These are phyloP conservation scores for Chloranthus sessilifolius DNA, from an alignment of 164 flowering plant genomes.

Conservation along the genomic window DNA sequence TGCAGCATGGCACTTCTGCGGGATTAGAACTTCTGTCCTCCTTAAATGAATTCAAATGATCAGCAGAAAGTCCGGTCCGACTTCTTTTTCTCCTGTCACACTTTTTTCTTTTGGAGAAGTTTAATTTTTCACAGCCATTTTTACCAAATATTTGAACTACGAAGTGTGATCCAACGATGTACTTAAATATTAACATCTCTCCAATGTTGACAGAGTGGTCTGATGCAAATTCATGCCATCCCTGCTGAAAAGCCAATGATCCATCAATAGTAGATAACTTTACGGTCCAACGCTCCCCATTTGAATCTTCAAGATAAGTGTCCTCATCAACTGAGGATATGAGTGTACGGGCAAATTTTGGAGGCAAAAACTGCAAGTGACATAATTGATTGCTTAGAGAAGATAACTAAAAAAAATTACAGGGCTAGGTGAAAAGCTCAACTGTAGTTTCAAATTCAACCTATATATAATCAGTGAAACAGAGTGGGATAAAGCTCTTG, in stretches of 20 bases:
- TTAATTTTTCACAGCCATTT: conserved; percentile 29
- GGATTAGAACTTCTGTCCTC: neutral
- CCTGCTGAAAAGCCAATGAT: conserved; percentile 36
- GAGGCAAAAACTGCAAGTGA: conserved; percentile 46
- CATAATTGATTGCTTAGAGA: neutral
- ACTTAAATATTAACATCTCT: conserved; percentile 35
- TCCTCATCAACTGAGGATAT: conserved; percentile 19
- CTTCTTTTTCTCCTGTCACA: neutral
- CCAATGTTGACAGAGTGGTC: conserved; percentile 43
- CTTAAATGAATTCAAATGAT: conserved; percentile 1
- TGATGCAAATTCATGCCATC: conserved; percentile 42
- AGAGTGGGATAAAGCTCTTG: too few relatives aligned
- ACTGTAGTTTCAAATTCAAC: too few relatives aligned
- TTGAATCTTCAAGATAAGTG: conserved; percentile 35
- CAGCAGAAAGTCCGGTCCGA: neutral
- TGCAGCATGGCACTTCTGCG: too few relatives aligned
- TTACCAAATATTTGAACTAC: conserved; percentile 29
- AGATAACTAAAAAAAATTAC: too few relatives aligned
- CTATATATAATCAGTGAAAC: too few relatives aligned
- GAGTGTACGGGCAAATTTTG: conserved; percentile 23
- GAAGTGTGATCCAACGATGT: conserved; percentile 32
- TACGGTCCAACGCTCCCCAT: conserved; percentile 33
- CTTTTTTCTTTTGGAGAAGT: conserved; percentile 13
- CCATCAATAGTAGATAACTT: conserved; percentile 23
- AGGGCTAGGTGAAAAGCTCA: too few relatives aligned